Base-by-base conservation (phyloP, 352 stramenopile genomes). In the Globisporangium acanthophoron region DNA sequence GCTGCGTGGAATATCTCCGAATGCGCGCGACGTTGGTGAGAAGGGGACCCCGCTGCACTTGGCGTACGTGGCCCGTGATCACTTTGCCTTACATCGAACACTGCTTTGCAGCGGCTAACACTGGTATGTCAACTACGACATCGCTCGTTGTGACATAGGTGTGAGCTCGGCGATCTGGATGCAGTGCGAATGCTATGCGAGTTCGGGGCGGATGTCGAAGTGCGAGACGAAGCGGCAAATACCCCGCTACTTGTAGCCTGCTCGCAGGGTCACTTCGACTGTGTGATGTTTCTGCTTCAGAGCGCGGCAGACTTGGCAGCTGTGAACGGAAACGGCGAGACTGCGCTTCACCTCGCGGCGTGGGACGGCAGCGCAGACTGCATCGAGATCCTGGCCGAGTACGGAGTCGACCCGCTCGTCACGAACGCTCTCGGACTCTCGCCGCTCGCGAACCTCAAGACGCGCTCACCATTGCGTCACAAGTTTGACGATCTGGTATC, bases 31-130 rank as follows among this genome's bases (percentile, higher is more conserved):
- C 50, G 40, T 82, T 20, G 69, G 69, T n/a, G 74, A 90, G 50
- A 83, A 82, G 56, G 78, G 79, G 48, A 89, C 80, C 4, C 74
- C 79, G 18, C 61, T 93, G 3, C 83, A 93, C 64, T 67, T 91
- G 29, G 80, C 78, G 78, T 86, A 81, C 40, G 73, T 55, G 8
- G 16, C 6, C 33, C 11, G 16, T 1, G 27, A 39, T 52, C 35
- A 15, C 35, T 40, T 15, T 40, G 20, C 21, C 5, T 21, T 16
- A 29, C 3, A 8, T 7, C 8, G 3, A 16, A 33, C 45, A 3
- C 21, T 24, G 21, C 21, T 24, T 24, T 24, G 21, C 21, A 24
- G 21, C 21, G 21, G 21, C 27, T 3, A 16, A 51, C 11, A 18
- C 11, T 8, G 5, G 3, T 4, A 37, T n/a, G 6, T 21, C 21